Base-by-base conservation (phyloP, 2,329 filamentous ascomycete species). In the Fonsecaea pedrosoi region DNA sequence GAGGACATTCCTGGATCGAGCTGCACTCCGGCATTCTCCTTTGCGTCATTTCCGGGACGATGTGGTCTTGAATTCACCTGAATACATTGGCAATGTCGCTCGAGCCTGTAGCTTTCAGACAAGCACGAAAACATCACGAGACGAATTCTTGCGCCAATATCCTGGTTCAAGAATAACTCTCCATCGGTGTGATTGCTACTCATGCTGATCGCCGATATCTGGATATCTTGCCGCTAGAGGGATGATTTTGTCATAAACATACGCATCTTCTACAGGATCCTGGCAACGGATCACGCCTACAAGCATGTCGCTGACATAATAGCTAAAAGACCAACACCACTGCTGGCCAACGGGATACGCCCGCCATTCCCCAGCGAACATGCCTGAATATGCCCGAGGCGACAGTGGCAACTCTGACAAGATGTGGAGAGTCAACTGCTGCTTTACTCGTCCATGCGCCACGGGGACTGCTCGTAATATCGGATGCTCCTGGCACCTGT, bases 301-400 rank as follows among this genome's bases (percentile, higher is more conserved):
- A 61, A 54, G 59, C 37, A 34, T 10, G 40, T 35, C 50, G 59
- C 45, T 50, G 21, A 50, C 59, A 38, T 34, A 54, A 54, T 21
- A 21, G 40, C 30, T 32, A 21, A 3, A 8, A 34, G 21, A 50
- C 30, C 30, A 13, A 42, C 40, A 34, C 15, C 32, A 7, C 32
- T 37, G 40, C 30, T 32, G 21, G 8, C 13, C 6, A 12, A 25
- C 45, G 45, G 21, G 21, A 50, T 18, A 50, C 12, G 45, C 8
- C 45, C 45, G 18, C 12, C 48, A 50, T 42, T 12, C 25, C n/a
- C 35, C 48, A 53, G 30, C 25, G 35, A 37, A 35, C n/a, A 25
- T 15, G 45, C 32, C 37, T 42, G 59, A 54, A 25, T 45, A 35
- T 54, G 59, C 34, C 21, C 54, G 30, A 38, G 58, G 59, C 59